Evolutionary conservation across 2,329 filamentous ascomycete genomes (phyloP).

Genomic region (Colletotrichum siamense): DNA sequence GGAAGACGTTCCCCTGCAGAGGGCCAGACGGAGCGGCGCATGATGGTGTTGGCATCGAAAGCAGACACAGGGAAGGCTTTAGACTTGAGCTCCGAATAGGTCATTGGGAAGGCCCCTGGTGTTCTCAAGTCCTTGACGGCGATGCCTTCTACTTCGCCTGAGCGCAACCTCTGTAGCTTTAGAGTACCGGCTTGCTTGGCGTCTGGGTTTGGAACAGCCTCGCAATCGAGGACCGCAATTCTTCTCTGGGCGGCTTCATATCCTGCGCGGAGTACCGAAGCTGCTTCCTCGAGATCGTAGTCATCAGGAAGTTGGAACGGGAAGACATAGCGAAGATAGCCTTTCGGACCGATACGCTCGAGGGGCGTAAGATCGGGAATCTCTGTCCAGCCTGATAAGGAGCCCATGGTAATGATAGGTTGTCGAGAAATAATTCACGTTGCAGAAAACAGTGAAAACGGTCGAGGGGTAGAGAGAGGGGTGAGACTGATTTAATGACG

Average conservation of each 20-base stretch:
- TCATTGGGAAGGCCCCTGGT: background rate
- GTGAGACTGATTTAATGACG: background rate
- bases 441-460: too few species aligned
- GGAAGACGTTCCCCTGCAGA: background rate
- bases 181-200: background rate
- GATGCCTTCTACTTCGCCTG: background rate
- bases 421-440: background rate
- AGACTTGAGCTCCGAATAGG: conserved; percentile 1
- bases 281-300: conserved; percentile 32
- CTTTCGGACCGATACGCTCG: conserved; percentile 39
- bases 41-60: background rate
- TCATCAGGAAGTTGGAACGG: conserved; percentile 35
- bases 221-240: conserved; percentile 32
- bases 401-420: background rate
- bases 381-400: background rate
- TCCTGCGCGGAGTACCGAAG: conserved; percentile 30
- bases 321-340: conserved; percentile 30
- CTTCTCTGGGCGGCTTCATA: conserved; percentile 32
- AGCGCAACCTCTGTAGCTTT: background rate
- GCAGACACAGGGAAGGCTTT: background rate
- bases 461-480: background rate
- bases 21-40: background rate
- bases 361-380: conserved; percentile 27
- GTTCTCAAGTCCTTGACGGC: conserved; percentile 3
- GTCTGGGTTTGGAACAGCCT: conserved; percentile 29